Percentiles rank a stretch among this genome's conserved stretches.
Evolutionary conservation across 2,329 filamentous ascomycete genomes (phyloP).

Genomic region (Blastomyces silverae): DNA sequence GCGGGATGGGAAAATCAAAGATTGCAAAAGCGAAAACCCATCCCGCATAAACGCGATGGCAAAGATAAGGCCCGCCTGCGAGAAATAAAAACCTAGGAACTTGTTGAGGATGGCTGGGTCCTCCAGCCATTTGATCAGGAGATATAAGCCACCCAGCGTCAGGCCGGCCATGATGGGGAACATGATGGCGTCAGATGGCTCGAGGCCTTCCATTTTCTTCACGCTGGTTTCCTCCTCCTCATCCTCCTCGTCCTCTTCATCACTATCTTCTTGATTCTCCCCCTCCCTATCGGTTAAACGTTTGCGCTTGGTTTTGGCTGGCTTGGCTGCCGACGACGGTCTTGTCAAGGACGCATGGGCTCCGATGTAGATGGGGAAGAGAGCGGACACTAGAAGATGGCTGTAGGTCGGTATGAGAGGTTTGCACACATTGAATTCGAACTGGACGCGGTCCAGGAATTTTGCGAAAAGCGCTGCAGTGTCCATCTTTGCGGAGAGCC

Average conservation of each 20-base stretch:
- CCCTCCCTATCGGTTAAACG: conserved; percentile 24
- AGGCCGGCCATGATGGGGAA: conserved; percentile 72
- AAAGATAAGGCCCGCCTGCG: conserved; percentile 68
- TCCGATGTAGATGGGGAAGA: conserved; percentile 77
- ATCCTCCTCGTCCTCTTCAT: conserved; percentile 49
- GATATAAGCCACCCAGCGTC: conserved; percentile 70
- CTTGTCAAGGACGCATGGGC: conserved; percentile 78
- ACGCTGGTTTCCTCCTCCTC: conserved; percentile 49
- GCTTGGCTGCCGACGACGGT: conserved; percentile 68
- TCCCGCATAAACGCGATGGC: conserved; percentile 70
- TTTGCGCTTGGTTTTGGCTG: conserved; percentile 43
- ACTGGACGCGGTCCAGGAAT: conserved; percentile 38
- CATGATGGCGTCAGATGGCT: conserved; percentile 72
- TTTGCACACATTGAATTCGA: conserved; percentile 40
- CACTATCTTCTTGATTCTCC: conserved; percentile 24
- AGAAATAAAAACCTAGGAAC: conserved; percentile 77
- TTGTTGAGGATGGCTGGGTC: conserved; percentile 76
- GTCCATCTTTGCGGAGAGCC: conserved; percentile 25
- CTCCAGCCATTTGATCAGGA: conserved; percentile 80
- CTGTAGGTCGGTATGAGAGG: conserved; percentile 51
- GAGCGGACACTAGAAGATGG: conserved; percentile 60
- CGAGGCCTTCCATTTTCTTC: conserved; percentile 60
- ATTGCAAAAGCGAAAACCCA: conserved; percentile 55
- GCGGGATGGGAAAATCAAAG: conserved; percentile 65
- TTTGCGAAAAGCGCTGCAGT: conserved; percentile 35